These are phyloP conservation scores for Rhizoclosmatium globosum DNA, from an alignment of 192 early-diverging fungal species.

Conservation along the genomic window DNA sequence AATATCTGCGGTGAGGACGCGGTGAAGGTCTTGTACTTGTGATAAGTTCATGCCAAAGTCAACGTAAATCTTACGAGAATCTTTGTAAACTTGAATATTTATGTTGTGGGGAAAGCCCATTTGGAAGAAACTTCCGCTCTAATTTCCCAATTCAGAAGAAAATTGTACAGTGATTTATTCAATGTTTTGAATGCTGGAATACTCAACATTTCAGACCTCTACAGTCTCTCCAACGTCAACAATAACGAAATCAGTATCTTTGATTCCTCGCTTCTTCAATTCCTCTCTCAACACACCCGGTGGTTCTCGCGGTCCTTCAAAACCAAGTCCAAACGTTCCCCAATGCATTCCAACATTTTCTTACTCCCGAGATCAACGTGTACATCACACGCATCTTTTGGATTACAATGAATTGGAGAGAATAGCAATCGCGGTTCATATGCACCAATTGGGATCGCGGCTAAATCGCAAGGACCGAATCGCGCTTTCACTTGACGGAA, in stretches of 20 bases:
- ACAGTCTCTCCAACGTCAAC: slow-evolving; percentile 33
- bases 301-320: slow-evolving; percentile 75
- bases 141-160: no score
- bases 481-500: slow-evolving; percentile 84
- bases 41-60: no score
- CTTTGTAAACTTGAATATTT: no score
- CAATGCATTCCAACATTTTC: slow-evolving; percentile 76
- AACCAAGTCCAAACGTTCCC: slow-evolving; percentile 83
- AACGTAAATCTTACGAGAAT: no score
- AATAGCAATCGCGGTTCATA: slow-evolving; percentile 80
- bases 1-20: slow-evolving; percentile 4
- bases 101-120: no score
- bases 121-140: no score
- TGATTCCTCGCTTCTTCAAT: slow-evolving; percentile 54
- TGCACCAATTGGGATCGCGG: slow-evolving; percentile 87
- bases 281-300: slow-evolving; percentile 64
- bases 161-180: no score
- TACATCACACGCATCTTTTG: slow-evolving; percentile 81
- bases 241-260: slow-evolving; percentile 8
- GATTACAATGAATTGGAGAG: slow-evolving; percentile 78
- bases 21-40: slow-evolving; percentile 3
- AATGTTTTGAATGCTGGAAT: no score
- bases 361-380: slow-evolving; percentile 51
- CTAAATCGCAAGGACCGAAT: slow-evolving; percentile 75
- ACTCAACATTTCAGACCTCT: background rate